phyloP scores from a whole-genome alignment of 768 basidiomycete species.

The Tricholoma furcatifolium region DNA sequence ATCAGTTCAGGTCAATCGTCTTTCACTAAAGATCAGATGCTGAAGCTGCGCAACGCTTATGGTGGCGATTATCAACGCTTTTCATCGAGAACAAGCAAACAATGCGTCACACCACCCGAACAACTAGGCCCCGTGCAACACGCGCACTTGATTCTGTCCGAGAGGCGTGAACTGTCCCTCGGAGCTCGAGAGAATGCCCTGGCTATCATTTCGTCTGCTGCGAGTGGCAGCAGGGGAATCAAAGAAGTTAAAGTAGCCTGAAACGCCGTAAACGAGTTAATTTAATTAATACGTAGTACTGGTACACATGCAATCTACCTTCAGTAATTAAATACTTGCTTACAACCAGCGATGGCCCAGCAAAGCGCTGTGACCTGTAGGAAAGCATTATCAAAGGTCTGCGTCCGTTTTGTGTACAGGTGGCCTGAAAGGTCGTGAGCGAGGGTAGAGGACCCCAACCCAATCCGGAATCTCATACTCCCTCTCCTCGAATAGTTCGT shows the following conservation, averaged over 20 bases:
- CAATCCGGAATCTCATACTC: conserved; percentile 62
- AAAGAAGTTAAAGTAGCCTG: conserved; percentile 4
- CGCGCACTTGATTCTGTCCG: conserved; percentile 41
- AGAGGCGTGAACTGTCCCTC: conserved; percentile 40
- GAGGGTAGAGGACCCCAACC: conserved; percentile 30
- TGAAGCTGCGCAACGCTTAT: conserved; percentile 22
- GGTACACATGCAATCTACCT: not conserved
- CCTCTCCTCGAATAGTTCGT: conserved; percentile 36
- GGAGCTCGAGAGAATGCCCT: conserved; percentile 37
- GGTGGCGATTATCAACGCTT: conserved; percentile 55
- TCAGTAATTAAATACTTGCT: no score
- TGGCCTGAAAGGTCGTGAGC: not conserved
- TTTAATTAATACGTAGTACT: not conserved
- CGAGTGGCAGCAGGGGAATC: conserved; percentile 2
- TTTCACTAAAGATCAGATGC: conserved; percentile 6
- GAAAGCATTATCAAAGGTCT: no score
- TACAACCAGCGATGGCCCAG: no score
- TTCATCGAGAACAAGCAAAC: conserved; percentile 26
- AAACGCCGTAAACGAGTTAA: conserved; percentile 11
- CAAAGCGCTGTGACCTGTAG: no score
- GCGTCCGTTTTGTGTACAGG: no score
- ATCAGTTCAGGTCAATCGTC: not conserved
- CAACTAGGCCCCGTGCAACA: conserved; percentile 41
- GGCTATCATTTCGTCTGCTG: conserved; percentile 30
- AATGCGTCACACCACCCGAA: conserved; percentile 25